Conservation (phyloP, 1,284 basidiomycete genomes). For the Tranzscheliella williamsii region DNA sequence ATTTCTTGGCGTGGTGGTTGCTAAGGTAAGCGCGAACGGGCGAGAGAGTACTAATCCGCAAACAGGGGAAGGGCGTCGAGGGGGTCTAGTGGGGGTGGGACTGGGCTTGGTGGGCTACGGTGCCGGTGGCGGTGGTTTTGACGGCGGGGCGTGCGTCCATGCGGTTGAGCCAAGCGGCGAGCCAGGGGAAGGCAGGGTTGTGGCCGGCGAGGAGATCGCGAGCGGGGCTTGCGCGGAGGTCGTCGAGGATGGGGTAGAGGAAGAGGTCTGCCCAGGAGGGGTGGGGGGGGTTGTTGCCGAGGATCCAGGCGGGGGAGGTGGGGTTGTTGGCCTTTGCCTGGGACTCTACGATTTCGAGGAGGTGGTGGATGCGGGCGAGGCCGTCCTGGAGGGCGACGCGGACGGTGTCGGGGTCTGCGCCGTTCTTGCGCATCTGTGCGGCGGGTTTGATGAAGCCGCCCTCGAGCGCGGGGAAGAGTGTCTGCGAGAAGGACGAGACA, state of each 20-base stretch:
- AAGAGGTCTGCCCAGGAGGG: conserved; percentile 35
- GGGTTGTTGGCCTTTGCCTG: neutral
- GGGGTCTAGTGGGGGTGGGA: too few species aligned
- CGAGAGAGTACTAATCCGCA: too few species aligned
- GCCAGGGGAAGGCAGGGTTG: conserved; percentile 8
- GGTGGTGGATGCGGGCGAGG: conserved; percentile 1
- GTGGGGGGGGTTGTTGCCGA: conserved; percentile 1
- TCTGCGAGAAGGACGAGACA: conserved; percentile 15
- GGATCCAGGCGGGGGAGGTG: conserved; percentile 2
- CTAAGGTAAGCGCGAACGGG: too few species aligned
- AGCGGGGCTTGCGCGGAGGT: conserved; percentile 10
- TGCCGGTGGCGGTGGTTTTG: conserved; percentile 3
- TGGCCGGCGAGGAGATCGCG: conserved; percentile 5
- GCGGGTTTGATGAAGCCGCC: conserved; percentile 26
- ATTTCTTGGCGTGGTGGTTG: too few species aligned
- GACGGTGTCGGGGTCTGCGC: conserved; percentile 20
- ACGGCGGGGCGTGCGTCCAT: conserved; percentile 19
- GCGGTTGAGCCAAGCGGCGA: conserved; percentile 10
- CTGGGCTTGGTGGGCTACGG: conserved; percentile 4
- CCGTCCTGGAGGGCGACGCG: conserved; percentile 15
- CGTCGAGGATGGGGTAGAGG: conserved; percentile 31
- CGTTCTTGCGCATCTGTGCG: conserved; percentile 18
- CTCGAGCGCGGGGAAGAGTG: conserved; percentile 25
- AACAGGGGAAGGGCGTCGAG: too few species aligned
- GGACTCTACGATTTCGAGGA: conserved; percentile 22